Evolutionary conservation across 192 early-diverging fungal genomes (phyloP).

Genomic region (Podila horticola): DNA sequence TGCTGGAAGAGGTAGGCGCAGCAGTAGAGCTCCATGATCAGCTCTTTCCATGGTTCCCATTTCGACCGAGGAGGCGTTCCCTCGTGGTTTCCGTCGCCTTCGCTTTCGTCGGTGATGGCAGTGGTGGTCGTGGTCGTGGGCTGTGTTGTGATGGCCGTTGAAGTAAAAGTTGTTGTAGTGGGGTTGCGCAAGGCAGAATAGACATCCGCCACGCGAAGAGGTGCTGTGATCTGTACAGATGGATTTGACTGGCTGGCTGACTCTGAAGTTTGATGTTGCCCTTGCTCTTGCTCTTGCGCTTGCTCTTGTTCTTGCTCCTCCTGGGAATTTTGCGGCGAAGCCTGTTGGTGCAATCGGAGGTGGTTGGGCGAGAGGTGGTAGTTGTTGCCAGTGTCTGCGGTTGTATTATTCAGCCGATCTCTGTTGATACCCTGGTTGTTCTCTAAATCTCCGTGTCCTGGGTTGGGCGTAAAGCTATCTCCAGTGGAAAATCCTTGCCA

Average conservation of each 20-base stretch:
- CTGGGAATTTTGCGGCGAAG: no score
- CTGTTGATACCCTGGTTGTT: no score
- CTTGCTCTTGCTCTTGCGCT: slow-evolving; percentile 12
- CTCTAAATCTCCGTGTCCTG: no score
- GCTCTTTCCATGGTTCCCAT: slow-evolving; percentile 22
- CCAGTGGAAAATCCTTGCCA: not conserved
- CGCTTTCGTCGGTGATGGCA: not conserved
- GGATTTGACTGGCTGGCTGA: not conserved
- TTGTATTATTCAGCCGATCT: no score
- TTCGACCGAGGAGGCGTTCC: not conserved
- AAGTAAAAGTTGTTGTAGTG: not conserved
- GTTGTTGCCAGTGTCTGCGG: no score
- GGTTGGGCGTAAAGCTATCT: no score
- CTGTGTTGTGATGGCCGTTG: not conserved
- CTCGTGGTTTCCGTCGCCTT: not conserved
- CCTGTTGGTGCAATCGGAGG: no score
- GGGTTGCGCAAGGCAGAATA: slow-evolving; percentile 17
- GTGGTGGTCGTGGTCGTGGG: not conserved
- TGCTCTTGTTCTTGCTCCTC: not conserved
- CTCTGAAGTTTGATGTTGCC: not conserved
- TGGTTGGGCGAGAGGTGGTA: no score
- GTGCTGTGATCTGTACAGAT: not conserved
- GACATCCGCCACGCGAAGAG: slow-evolving; percentile 25
- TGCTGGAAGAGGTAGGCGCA: slow-evolving; percentile 19
- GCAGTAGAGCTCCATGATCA: slow-evolving; percentile 16